Evolutionary conservation across 2,329 filamentous ascomycete genomes (phyloP), one percentile per base, ranked within the genome.

Genomic region (Ceratocystis papillata): DNA sequence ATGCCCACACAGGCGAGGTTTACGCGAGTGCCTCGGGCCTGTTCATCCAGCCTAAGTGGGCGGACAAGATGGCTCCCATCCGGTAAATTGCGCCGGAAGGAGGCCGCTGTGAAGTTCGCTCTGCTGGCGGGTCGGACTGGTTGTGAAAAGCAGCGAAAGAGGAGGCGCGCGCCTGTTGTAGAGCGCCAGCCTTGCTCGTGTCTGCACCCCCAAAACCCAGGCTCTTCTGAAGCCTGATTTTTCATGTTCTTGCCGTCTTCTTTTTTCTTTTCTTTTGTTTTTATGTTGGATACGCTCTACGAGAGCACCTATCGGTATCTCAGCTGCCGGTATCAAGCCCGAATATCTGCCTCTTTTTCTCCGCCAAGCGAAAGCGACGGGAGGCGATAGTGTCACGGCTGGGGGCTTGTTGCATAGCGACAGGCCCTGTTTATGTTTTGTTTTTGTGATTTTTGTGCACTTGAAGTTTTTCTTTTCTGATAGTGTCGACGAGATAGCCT

Each of bases 51-150:
- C 66, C 66, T 17, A 67, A 57, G 44, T 67, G 66, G 66, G 66
- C 66, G 28, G 66, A 65, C 48, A 63, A 67, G 59, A 67, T 67
- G 66, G 66, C 66, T 5, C 66, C 66, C 6, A 67, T 67, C 7
- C 63, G 63, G 4, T 67, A 67, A 62, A 48, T 30, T 28, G n/a
- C n/a, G 10, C 28, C 25, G 48, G 22, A 41, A 57, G 41, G 25
- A 57, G 25, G 22, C 15, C 2, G 20, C 12, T 33, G 12, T 30
- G 37, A 65, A 41, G 37, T 30, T 45, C 44, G 41, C 20, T 46
- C 46, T 63, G 53, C 53, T 59, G 53, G 53, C 53, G 28, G 53
- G 53, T 33, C 53, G 53, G 53, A 33, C 53, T 30, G 25, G 25
- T 22, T 59, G 53, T n/a, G 28, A 30, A 25, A 30, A 37, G 46